A percentile compares a stretch with the other conserved stretches of the same genome.
These are phyloP conservation scores for Salix brachista DNA, from an alignment of 345 rosid species.

Conservation along the genomic window DNA sequence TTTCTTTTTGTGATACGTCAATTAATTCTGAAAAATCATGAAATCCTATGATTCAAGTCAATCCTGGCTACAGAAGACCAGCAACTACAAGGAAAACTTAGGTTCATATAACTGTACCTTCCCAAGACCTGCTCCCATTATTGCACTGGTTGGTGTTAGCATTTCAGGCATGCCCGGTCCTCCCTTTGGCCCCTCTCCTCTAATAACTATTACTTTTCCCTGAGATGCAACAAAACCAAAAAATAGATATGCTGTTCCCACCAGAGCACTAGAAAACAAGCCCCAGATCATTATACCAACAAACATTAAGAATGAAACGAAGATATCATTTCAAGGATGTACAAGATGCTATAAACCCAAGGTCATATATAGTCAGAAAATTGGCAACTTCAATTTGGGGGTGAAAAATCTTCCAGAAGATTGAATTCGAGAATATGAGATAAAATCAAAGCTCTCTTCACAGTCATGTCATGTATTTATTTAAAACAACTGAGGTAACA, in stretches of 20 bases:
- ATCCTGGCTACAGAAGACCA: neutral
- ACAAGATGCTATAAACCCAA: neutral
- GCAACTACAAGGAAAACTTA: neutral
- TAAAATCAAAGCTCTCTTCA: neutral
- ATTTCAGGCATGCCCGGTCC: constrained; percentile 99
- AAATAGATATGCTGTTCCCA: neutral
- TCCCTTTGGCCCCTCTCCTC: constrained; percentile 98
- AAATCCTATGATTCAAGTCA: neutral
- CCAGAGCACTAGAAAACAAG: neutral
- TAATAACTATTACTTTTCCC: constrained; percentile 91
- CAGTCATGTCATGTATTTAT: neutral
- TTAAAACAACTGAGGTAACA: neutral
- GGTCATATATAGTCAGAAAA: neutral
- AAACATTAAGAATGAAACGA: neutral
- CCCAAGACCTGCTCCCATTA: constrained; percentile 99
- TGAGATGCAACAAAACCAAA: constrained; percentile 28
- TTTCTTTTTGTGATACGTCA: no score
- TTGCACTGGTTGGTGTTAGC: constrained; percentile 98
- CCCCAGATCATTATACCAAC: neutral
- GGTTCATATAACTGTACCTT: constrained; percentile 47
- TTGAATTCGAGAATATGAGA: no score
- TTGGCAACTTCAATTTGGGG: neutral
- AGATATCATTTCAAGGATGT: neutral
- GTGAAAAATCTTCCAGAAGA: neutral
- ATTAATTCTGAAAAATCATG: neutral